phyloP scores from a whole-genome alignment of 139 green algal species.

The Picochlorum sp. region DNA sequence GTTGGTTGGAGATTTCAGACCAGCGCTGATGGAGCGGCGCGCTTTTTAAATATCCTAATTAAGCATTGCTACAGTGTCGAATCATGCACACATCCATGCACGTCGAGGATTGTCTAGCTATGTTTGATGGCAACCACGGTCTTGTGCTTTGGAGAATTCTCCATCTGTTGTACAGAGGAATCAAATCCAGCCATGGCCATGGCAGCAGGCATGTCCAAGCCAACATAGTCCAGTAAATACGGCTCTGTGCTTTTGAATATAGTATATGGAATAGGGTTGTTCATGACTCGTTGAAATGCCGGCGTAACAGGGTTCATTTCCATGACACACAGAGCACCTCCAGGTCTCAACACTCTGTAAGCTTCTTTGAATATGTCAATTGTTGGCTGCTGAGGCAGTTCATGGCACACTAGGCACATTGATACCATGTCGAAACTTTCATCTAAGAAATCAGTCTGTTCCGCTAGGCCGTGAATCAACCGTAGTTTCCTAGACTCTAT shows the following conservation, averaged over 20 bases:
- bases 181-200: conserved; percentile 43
- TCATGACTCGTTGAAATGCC: conserved; percentile 50
- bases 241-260: conserved; percentile 76
- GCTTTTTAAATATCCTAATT: too few species aligned
- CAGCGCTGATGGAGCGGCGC: too few species aligned
- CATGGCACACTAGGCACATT: conserved; percentile 67
- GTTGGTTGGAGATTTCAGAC: too few species aligned
- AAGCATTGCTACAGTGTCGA: too few species aligned
- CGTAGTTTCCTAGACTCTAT: conserved; percentile 21
- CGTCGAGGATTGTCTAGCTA: background rate
- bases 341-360: conserved; percentile 45
- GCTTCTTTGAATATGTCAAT: conserved; percentile 55
- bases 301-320: conserved; percentile 65
- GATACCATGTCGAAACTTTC: conserved; percentile 56
- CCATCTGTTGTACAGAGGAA: conserved; percentile 6
- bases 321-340: conserved; percentile 40
- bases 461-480: conserved; percentile 50
- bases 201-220: conserved; percentile 40
- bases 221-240: conserved; percentile 57
- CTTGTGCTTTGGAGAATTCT: conserved; percentile 49
- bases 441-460: conserved; percentile 45
- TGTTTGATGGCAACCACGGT: conserved; percentile 51
- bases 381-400: conserved; percentile 50
- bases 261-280: conserved; percentile 60
- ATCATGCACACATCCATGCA: too few species aligned